Evolutionary conservation across 163 green algal genomes (phyloP), one percentile per base, ranked within the genome.

Genomic region (Trebouxiophyceae sp.): DNA sequence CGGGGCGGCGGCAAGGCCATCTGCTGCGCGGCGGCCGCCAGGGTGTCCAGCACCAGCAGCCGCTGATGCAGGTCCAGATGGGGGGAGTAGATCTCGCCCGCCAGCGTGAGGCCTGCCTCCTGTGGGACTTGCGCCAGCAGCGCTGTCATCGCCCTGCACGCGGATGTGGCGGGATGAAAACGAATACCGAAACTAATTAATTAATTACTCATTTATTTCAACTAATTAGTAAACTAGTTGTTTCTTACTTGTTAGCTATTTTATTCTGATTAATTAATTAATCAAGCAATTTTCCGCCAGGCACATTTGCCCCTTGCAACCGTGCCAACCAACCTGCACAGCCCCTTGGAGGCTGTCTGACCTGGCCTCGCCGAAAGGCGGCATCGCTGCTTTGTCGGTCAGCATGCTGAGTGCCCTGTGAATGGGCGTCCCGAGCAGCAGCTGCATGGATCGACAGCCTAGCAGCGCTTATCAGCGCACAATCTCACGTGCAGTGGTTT

Each of bases 1-100:
- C 50, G n/a, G 50, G 50, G 7, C 12, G 39, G 23, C 7, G 47
- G 54, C 5, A 26, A n/a, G 23, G 70, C 46, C 55, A 85, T 62
- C 68, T 71, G 28, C 33, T 60, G 32, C 16, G 80, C 83, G 3
- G 78, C 78, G 6, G 64, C 62, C 29, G 67, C 54, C 47, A 91
- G 65, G 12, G 71, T 62, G 32, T 91, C 84, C 32, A 91, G 67
- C 12, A 91, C 67, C 31, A 84, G 65, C 33, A 87, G 63, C 5
- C 86, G 72, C 66, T 92, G 84, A 27, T 82, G 73, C 44, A 84
- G 63, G 76, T 93, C 88, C 54, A 93, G 66, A 67, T 89, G 81
- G 12, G 87, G 82, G 1, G 84, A 91, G 68, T 87, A 95, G 12
- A 89, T 39, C 72, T 90, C 79, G 0, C 56, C 60, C 1, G 84